Evolutionary conservation across 352 stramenopile genomes (phyloP), one percentile per base, ranked within the genome.

Genomic region (Phytophthora megakarya): DNA sequence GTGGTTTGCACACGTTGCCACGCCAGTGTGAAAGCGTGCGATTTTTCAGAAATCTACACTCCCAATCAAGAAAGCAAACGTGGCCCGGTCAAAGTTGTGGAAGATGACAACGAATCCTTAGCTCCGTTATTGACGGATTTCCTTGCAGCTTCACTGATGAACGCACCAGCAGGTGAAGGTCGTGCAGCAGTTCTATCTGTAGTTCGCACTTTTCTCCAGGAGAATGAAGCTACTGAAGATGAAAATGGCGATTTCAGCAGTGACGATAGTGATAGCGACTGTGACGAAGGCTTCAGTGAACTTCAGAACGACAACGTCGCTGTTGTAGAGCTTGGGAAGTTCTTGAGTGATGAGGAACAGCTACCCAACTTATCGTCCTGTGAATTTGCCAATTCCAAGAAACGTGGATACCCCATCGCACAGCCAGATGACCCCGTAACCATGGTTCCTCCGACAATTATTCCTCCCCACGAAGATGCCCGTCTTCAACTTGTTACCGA

Each of bases 381-480:
- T 37, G 43, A 30, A 3, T 54, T 77, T 7, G 59, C 63, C 5
- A 74, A 81, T 32, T 45, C 62, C 0, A 28, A 76, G 18, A 46
- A 48, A n/a, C 71, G 78, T 23, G 45, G 22, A n/a, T 86, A 89
- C 60, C 46, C 55, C 5, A 54, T 76, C 6, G 54, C 37, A 3
- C 22, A 60, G 7, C 47, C 63, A 21, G 60, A 78, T 68, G 60
- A 51, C 3, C 42, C 58, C 9, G 46, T 54, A 26, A 50, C 33
- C 2, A 39, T 30, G 16, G 62, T 65, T 7, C 64, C 70, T 1
- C 26, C 51, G 9, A 70, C 64, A 3, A 67, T 79, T 1, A 42
- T 78, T 5, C 67, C 78, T 0, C 48, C 48, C n/a, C 66, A 80
- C 43, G 81, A 88, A 42, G 54, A 59, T 21, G 10, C 46, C 10